Evolutionary conservation across 495 filamentous ascomycete species (phyloP).

Genomic region (Amniculicola lignicola): DNA sequence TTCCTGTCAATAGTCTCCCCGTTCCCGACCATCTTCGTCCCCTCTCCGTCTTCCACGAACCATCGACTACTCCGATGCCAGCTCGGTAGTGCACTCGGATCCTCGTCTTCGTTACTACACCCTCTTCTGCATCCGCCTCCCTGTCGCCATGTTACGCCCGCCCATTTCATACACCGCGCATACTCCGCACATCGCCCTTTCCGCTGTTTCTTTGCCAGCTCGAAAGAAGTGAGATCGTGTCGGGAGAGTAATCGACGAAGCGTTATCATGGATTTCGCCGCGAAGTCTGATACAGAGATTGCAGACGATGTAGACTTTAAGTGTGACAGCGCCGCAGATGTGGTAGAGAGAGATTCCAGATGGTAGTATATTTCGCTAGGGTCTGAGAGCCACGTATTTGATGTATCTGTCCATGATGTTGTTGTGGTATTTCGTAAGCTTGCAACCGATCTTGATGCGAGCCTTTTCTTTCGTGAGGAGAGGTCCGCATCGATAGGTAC

Average conservation of each 20-base stretch:
- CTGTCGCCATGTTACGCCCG: conserved; percentile 18
- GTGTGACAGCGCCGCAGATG: conserved; percentile 11
- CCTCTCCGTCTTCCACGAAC: conserved; percentile 18
- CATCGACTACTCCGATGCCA: conserved; percentile 17
- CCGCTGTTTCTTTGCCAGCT: conserved; percentile 67
- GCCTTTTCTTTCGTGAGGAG: not conserved
- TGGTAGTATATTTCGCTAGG: conserved; percentile 11
- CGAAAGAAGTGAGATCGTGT: conserved; percentile 4
- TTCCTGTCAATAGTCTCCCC: too few relatives aligned
- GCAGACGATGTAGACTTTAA: too few relatives aligned
- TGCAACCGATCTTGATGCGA: not conserved
- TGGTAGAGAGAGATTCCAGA: conserved; percentile 25
- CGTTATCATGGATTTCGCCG: conserved; percentile 19
- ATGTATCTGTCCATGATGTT: not conserved
- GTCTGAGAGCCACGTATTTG: not conserved
- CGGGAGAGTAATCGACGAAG: conserved; percentile 17
- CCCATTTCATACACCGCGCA: conserved; percentile 46
- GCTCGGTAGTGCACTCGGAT: conserved; percentile 19
- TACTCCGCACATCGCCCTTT: conserved; percentile 80
- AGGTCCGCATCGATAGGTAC: not conserved
- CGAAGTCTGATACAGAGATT: conserved; percentile 18
- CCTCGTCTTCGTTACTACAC: conserved; percentile 28
- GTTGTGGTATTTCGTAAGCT: not conserved
- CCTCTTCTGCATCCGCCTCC: conserved; percentile 29
- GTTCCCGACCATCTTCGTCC: conserved; percentile 16